phyloP scores from a whole-genome alignment of 176 grass and related monocot genomes.

The Ananas comosus region DNA sequence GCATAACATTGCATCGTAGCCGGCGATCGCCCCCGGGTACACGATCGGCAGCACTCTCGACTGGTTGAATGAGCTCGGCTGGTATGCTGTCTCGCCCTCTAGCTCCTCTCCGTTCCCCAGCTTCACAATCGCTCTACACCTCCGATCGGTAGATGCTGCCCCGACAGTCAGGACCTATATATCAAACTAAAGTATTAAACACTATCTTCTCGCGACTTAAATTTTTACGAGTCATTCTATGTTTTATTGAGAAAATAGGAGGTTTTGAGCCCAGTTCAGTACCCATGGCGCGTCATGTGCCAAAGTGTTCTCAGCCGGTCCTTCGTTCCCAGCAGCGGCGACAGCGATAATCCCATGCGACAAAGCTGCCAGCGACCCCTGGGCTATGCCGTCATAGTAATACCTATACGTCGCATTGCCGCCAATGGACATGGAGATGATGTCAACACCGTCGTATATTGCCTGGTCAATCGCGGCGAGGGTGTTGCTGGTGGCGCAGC shows the following conservation, averaged over 20 bases:
- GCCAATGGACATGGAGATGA: slow-evolving; percentile 58
- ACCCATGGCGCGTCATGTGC: slow-evolving; percentile 6
- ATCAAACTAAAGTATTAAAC: too few species aligned
- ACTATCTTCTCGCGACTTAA: too few species aligned
- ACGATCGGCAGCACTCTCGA: neutral
- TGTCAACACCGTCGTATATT: slow-evolving; percentile 41
- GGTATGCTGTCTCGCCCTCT: slow-evolving; percentile 2
- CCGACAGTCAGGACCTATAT: neutral
- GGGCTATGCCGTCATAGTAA: slow-evolving; percentile 6
- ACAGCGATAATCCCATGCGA: neutral
- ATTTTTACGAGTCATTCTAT: too few species aligned
- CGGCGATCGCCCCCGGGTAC: neutral
- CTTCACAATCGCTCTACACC: neutral
- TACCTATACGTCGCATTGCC: slow-evolving; percentile 24
- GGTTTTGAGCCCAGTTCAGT: neutral
- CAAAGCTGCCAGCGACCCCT: neutral
- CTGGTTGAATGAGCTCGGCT: neutral
- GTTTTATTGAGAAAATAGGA: too few species aligned
- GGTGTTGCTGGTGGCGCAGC: slow-evolving; percentile 37
- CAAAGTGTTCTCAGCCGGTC: neutral
- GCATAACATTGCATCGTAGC: neutral
- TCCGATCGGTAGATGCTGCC: neutral
- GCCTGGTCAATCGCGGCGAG: slow-evolving; percentile 48
- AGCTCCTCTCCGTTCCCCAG: neutral
- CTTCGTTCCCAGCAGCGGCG: neutral